Percentiles rank a stretch among this genome's conserved stretches.
These are phyloP conservation scores for Puccinia triticina DNA, from an alignment of 1,284 basidiomycete species.

Conservation along the genomic window DNA sequence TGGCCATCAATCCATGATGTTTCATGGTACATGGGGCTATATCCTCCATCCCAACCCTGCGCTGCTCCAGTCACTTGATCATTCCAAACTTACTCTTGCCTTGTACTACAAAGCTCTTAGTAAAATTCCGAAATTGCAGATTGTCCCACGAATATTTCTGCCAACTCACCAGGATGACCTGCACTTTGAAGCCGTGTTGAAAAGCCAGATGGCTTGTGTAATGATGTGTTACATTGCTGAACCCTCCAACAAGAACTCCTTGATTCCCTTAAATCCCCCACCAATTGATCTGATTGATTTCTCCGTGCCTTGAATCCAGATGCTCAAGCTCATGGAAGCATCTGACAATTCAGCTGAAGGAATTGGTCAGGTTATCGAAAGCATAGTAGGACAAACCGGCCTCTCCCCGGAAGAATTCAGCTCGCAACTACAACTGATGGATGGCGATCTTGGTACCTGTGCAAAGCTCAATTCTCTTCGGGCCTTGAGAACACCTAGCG, in stretches of 20 bases:
- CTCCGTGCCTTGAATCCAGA: background rate
- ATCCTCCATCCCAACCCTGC: background rate
- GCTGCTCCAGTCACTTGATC: background rate
- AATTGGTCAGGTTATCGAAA: background rate
- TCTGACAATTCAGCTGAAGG: background rate
- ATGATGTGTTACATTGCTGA: background rate
- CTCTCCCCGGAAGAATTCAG: background rate
- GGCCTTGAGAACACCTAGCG: background rate
- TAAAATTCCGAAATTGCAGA: background rate
- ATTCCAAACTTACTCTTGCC: background rate
- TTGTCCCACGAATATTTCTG: background rate
- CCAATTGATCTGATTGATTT: background rate
- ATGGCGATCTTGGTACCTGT: background rate
- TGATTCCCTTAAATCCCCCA: background rate
- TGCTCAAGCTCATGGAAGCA: background rate
- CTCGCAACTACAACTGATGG: background rate
- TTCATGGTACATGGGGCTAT: slow-evolving; percentile 1
- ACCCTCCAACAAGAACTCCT: background rate
- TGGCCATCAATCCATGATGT: too few relatives aligned
- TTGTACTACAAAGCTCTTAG: background rate
- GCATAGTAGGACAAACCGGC: background rate
- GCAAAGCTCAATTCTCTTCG: background rate
- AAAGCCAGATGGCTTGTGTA: background rate
- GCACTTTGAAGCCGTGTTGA: background rate
- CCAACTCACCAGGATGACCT: background rate